Base-by-base conservation (phyloP, 108 stramenopile genomes). In the Cyclotella distinguenda region DNA sequence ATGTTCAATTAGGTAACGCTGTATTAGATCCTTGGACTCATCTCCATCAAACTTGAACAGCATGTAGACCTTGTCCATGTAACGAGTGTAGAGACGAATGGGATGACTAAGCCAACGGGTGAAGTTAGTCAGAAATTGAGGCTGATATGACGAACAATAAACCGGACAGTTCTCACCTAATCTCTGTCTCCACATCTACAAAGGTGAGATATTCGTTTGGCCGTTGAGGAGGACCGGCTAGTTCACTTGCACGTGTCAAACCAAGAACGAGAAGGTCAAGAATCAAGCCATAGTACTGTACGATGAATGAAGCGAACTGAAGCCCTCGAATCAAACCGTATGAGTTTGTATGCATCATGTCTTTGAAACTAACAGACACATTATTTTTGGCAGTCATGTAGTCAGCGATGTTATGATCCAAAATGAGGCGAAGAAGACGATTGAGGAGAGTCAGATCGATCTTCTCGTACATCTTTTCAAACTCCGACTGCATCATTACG, bases 321-420 rank as follows among this genome's bases (percentile, higher is more conserved):
- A 99, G 78, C 2, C 99, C 99, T 10, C 99, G 85, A 67, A 99
- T 92, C 55, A 99, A 75, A 7, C 99, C 99, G 73, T 98, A 99
- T 8, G 88, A 80, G 82, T 99, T 99, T 26, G 97, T 97, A 82
- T 99, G 99, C 88, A 96, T 94, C 99, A 99, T 99, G 65, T 99
- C 99, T 78, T 97, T 97, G 91, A 87, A 96, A 26, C 83, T 78
- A 58, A 96, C 86, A 31, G 85, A 91, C 52, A 99, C 88, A 74
- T 98, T 99, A 81, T 98, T 98, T 90, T 99, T 99, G 11, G 97
- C 96, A 12, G 97, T 97, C 90, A 99, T 98, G 83, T 99, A 99
- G 73, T 99, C 97, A 15, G 97, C 97, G 65, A 99, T 97, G 80
- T 98, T 99, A 80, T 99, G 99, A 85, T 99, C 99, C 34, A 99